Evolutionary conservation across 2,329 filamentous ascomycete species (phyloP).

Genomic region (Pyrenophora graminea): DNA sequence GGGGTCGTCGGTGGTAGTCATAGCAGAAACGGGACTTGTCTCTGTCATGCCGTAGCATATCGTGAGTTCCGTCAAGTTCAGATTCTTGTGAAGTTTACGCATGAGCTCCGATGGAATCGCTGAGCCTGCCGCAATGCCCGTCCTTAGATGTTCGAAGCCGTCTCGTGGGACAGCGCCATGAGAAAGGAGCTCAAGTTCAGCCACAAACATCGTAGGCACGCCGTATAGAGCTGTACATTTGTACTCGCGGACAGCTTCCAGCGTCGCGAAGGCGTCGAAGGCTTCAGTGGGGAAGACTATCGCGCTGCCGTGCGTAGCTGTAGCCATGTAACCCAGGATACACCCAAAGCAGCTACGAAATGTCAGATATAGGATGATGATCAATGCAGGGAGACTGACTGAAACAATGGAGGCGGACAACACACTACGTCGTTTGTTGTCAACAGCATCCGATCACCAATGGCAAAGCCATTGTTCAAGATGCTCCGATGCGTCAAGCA

Average conservation of each 20-base stretch:
- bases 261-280: slow-evolving; percentile 76
- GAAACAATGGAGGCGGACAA: slow-evolving; percentile 63
- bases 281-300: slow-evolving; percentile 87
- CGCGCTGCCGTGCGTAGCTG: slow-evolving; percentile 77
- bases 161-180: slow-evolving; percentile 47
- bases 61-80: slow-evolving; percentile 81
- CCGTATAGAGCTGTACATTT: slow-evolving; percentile 76
- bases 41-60: slow-evolving; percentile 99
- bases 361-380: slow-evolving; percentile 4
- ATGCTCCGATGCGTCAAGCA: slow-evolving; percentile 85
- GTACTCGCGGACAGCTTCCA: slow-evolving; percentile 67
- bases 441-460: slow-evolving; percentile 83
- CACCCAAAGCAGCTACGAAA: slow-evolving; percentile 74
- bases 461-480: slow-evolving; percentile 86
- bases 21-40: slow-evolving; percentile 73
- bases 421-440: slow-evolving; percentile 70
- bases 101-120: slow-evolving; percentile 84
- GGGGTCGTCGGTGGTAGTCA: slow-evolving; percentile 80
- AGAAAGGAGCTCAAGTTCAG: slow-evolving; percentile 78
- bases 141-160: slow-evolving; percentile 70
- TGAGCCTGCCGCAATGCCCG: slow-evolving; percentile 89
- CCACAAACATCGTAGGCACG: slow-evolving; percentile 93
- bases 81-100: slow-evolving; percentile 69
- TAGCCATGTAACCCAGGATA: slow-evolving; percentile 94
- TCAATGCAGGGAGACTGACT: slow-evolving; percentile 34